A percentile compares a stretch with the other conserved stretches of the same genome.
Evolutionary conservation across 805 yeast genomes (phyloP).

Genomic region (Scheffersomyces ergatensis): DNA sequence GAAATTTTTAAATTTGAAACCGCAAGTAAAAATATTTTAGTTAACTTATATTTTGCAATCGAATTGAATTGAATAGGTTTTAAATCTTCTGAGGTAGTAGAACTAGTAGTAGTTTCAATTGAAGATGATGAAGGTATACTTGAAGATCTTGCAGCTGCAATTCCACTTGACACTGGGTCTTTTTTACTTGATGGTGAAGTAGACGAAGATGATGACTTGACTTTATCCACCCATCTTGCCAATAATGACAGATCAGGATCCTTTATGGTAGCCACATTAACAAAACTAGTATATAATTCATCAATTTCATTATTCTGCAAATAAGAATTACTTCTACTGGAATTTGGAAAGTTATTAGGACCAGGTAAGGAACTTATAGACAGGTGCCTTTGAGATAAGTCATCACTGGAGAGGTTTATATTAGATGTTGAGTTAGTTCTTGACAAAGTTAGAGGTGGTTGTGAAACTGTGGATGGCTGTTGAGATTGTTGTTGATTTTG

Average conservation of each 20-base stretch:
- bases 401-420: background rate
- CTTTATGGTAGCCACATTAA: slow-evolving; percentile 46
- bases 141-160: background rate
- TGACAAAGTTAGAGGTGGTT: background rate
- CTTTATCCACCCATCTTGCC: slow-evolving; percentile 39
- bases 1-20: slow-evolving; percentile 64
- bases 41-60: slow-evolving; percentile 35
- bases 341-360: background rate
- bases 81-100: background rate
- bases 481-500: background rate
- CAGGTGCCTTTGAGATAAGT: background rate
- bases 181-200: background rate
- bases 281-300: slow-evolving; percentile 70
- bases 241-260: slow-evolving; percentile 36
- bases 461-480: slow-evolving; percentile 2
- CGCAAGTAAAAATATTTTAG: slow-evolving; percentile 71
- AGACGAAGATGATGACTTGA: slow-evolving; percentile 16
- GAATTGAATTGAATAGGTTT: slow-evolving; percentile 8
- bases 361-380: background rate
- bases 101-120: background rate
- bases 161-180: background rate
- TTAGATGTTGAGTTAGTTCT: slow-evolving; percentile 11
- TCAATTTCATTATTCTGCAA: slow-evolving; percentile 52
- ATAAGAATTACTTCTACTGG: background rate
- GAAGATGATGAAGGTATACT: background rate